phyloP scores from a whole-genome alignment of 306 rosid species.

The Gillenia trifoliata region DNA sequence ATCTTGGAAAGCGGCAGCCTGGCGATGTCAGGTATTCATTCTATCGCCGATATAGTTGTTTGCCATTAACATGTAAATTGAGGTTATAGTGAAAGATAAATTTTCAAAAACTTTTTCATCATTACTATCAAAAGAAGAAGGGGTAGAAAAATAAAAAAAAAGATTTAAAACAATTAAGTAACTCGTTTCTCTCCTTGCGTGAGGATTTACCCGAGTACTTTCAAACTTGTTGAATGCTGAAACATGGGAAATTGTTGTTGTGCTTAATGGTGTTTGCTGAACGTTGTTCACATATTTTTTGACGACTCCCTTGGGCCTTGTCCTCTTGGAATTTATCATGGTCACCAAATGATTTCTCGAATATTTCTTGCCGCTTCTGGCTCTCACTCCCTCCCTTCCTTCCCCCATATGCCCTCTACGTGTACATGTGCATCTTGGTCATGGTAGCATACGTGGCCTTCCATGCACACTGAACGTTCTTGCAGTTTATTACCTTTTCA shows the following conservation, averaged over 20 bases:
- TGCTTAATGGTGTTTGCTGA: background rate
- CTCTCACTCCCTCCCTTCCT: background rate
- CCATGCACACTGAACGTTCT: too few relatives aligned
- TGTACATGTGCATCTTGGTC: background rate
- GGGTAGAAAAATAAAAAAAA: background rate
- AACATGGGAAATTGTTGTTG: background rate
- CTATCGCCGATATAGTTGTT: background rate
- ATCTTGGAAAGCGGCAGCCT: conserved; percentile 82
- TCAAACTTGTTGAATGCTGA: background rate
- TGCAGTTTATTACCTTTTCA: background rate
- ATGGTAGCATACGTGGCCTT: background rate
- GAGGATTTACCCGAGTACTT: background rate
- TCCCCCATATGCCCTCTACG: background rate
- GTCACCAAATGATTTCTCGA: background rate
- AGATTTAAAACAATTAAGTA: background rate
- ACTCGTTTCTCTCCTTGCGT: background rate
- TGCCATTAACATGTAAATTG: background rate
- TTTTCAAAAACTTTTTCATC: background rate
- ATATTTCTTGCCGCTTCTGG: background rate
- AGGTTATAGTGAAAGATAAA: background rate
- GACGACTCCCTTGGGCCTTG: background rate
- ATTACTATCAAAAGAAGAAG: background rate
- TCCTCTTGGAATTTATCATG: background rate
- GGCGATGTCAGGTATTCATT: conserved; percentile 79
- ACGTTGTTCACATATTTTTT: background rate